Conservation (phyloP, 768 basidiomycete genomes). For the Naematelia encephala region DNA sequence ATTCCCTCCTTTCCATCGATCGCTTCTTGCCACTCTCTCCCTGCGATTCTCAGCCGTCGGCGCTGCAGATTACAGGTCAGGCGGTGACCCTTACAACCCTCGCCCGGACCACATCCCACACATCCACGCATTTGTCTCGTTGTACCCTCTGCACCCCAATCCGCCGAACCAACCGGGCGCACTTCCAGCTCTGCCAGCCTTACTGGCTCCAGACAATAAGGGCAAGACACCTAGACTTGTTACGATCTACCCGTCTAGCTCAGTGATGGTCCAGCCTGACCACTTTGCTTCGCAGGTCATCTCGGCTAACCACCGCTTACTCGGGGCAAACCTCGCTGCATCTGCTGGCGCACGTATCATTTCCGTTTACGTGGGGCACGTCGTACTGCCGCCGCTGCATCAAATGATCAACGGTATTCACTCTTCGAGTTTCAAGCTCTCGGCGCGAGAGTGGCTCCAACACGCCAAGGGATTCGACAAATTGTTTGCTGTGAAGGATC, state of each 20-base stretch:
- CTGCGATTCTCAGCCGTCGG: conserved; percentile 39
- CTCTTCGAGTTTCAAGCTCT: conserved; percentile 21
- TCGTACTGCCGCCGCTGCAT: conserved; percentile 27
- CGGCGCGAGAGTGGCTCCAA: conserved; percentile 10
- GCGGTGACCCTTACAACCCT: conserved; percentile 44
- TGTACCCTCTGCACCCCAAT: conserved; percentile 45
- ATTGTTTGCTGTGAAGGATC: conserved; percentile 26
- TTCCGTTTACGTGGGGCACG: conserved; percentile 42
- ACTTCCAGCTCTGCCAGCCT: conserved; percentile 44
- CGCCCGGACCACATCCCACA: conserved; percentile 34
- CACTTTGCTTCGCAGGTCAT: conserved; percentile 44
- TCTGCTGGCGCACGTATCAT: conserved; percentile 29
- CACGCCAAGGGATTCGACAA: conserved; percentile 12
- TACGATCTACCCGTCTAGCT: conserved; percentile 42
- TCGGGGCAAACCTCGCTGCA: conserved; percentile 36
- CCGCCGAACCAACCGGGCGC: conserved; percentile 37
- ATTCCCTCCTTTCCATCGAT: conserved; percentile 48
- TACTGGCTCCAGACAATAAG: conserved; percentile 24
- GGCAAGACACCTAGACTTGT: conserved; percentile 30
- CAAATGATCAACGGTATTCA: conserved; percentile 16
- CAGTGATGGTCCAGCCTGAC: conserved; percentile 33
- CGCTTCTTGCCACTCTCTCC: conserved; percentile 43
- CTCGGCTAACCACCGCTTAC: conserved; percentile 30
- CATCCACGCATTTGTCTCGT: conserved; percentile 46
- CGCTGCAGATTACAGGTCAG: conserved; percentile 6